Evolutionary conservation across 2,329 filamentous ascomycete species (phyloP).

Genomic region (Scedosporium dehoogii): DNA sequence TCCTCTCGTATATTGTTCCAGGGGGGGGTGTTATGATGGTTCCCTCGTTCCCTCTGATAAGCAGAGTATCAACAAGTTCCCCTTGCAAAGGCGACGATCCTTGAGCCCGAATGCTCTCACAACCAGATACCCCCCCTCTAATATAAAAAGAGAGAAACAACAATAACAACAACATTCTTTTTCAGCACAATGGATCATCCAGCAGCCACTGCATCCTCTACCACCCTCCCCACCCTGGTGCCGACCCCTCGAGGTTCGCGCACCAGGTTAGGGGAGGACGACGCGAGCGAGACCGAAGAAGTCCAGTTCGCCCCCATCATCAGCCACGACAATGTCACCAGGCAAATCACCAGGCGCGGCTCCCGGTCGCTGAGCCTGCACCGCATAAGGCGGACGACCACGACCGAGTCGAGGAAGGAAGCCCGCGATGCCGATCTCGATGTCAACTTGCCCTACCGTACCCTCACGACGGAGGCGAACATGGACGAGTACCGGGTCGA

Average conservation of each 20-base stretch:
- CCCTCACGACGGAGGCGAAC: conserved; percentile 48
- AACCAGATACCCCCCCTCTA: too few relatives aligned
- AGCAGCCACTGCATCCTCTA: background rate
- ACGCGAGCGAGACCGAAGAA: background rate
- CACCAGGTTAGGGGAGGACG: background rate
- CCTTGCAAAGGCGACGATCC: too few relatives aligned
- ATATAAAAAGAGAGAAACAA: too few relatives aligned
- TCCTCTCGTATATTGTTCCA: too few relatives aligned
- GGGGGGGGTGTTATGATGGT: too few relatives aligned
- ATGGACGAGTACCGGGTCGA: conserved; percentile 59
- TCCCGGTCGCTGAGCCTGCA: background rate
- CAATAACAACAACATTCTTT: background rate
- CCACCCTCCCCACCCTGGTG: background rate
- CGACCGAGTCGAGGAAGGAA: conserved; percentile 21
- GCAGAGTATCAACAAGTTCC: too few relatives aligned
- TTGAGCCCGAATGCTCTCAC: too few relatives aligned
- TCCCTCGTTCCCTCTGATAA: too few relatives aligned
- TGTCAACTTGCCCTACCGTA: conserved; percentile 55
- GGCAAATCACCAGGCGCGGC: background rate
- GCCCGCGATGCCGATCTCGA: conserved; percentile 30
- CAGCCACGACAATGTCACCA: background rate
- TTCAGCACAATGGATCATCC: background rate
- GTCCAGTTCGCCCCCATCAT: conserved; percentile 8
- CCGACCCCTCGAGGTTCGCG: background rate
- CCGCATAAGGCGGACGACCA: background rate